phyloP scores from a whole-genome alignment of 768 basidiomycete species.

The Lentinula sp. region DNA sequence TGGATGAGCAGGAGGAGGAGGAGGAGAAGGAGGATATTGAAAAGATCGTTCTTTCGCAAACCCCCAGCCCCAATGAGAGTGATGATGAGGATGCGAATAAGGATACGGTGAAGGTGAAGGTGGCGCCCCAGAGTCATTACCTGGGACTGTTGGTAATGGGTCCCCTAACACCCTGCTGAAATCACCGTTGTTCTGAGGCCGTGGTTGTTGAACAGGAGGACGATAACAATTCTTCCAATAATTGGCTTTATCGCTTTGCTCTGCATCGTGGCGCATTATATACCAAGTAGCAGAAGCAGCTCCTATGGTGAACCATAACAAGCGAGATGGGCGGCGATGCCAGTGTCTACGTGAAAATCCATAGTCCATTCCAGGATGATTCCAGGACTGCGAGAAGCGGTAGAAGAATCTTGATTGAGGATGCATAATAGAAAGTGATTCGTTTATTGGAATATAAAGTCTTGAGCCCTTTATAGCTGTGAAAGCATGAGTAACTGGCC shows the following conservation, averaged over 20 bases:
- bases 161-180: neutral
- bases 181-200: conserved; percentile 6
- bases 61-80: conserved; percentile 6
- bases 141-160: neutral
- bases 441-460: neutral
- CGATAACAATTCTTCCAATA: conserved; percentile 10
- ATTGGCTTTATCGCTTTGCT: conserved; percentile 18
- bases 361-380: neutral
- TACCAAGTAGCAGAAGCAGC: conserved; percentile 38
- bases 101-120: conserved; percentile 1
- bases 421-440: neutral
- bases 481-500: neutral
- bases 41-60: conserved; percentile 4
- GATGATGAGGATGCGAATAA: conserved; percentile 6
- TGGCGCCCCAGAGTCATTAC: neutral
- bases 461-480: neutral
- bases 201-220: conserved; percentile 4
- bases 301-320: conserved; percentile 67
- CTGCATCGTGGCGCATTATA: conserved; percentile 34
- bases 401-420: neutral
- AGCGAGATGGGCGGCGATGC: conserved; percentile 39
- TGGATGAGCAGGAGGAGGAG: neutral
- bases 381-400: neutral
- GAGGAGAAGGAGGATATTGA: neutral
- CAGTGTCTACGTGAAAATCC: neutral